Percentiles rank a stretch among this genome's conserved stretches.
phyloP scores from a whole-genome alignment of 83 land plant genomes.

The Isoetes engelmannii region DNA sequence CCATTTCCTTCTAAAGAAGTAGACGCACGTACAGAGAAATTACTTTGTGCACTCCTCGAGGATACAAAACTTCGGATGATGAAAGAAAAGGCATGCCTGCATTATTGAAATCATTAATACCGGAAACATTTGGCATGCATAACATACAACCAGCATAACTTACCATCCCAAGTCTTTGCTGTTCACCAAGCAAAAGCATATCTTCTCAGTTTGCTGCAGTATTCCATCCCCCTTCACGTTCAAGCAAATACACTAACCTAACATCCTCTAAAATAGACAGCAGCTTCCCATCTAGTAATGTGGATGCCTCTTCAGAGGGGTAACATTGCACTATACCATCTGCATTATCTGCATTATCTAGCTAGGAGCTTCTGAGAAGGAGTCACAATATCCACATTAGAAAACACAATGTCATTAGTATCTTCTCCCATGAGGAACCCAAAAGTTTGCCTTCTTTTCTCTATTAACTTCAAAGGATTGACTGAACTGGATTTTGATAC shows the following conservation, averaged over 20 bases:
- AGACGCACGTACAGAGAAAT: conserved; percentile 12
- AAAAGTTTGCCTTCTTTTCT: conserved; percentile 4
- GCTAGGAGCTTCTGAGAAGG: conserved; percentile 87
- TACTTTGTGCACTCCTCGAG: conserved; percentile 99
- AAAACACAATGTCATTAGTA: conserved; percentile 53
- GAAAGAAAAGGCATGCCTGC: conserved; percentile 96
- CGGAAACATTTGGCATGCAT: conserved; percentile 5
- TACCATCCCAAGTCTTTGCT: conserved; percentile 98
- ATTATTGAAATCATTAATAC: conserved; percentile 18
- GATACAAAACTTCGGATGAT: conserved; percentile 84
- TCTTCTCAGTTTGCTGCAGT: conserved; percentile 84
- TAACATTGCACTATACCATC: no score
- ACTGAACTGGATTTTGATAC: not conserved
- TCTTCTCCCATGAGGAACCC: conserved; percentile 12
- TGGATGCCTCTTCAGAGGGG: conserved; percentile 19
- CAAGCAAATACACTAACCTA: conserved; percentile 72
- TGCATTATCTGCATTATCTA: no score
- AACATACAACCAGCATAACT: conserved; percentile 12
- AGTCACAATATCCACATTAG: conserved; percentile 76
- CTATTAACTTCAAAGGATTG: conserved; percentile 23
- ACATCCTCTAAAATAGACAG: conserved; percentile 67
- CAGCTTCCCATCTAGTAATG: conserved; percentile 51
- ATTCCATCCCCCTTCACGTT: conserved; percentile 85
- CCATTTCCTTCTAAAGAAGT: no score
- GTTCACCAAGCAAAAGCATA: conserved; percentile 90